Evolutionary conservation across 2,329 filamentous ascomycete species (phyloP).

Genomic region (Thelonectria blattea): DNA sequence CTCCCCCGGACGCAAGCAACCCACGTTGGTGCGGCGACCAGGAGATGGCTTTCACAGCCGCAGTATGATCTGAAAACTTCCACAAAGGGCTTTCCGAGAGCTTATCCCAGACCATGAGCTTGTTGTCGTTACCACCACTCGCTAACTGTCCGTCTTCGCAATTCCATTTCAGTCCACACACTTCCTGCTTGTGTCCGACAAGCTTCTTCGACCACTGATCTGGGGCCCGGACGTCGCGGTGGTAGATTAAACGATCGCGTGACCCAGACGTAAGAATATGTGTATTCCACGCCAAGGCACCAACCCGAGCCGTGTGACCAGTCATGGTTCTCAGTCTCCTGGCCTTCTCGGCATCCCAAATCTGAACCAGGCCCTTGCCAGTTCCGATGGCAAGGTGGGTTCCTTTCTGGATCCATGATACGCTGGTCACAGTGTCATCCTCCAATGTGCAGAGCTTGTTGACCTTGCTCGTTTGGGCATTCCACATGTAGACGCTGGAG

Average conservation of each 20-base stretch:
- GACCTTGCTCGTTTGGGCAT: slow-evolving; percentile 86
- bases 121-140: slow-evolving; percentile 97
- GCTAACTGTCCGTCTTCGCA: slow-evolving; percentile 93
- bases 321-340: slow-evolving; percentile 93
- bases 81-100: slow-evolving; percentile 89
- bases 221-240: slow-evolving; percentile 91
- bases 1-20: slow-evolving; percentile 92
- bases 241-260: slow-evolving; percentile 89
- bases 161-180: slow-evolving; percentile 97
- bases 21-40: slow-evolving; percentile 98
- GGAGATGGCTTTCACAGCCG: slow-evolving; percentile 95
- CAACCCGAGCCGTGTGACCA: slow-evolving; percentile 90
- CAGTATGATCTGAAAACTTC: slow-evolving; percentile 94
- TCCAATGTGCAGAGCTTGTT: slow-evolving; percentile 92
- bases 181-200: slow-evolving; percentile 95
- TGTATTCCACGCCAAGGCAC: slow-evolving; percentile 95
- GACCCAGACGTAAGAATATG: slow-evolving; percentile 97
- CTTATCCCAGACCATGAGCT: slow-evolving; percentile 98
- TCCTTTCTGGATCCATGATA: slow-evolving; percentile 97
- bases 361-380: slow-evolving; percentile 91
- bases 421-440: slow-evolving; percentile 94
- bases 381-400: slow-evolving; percentile 96
- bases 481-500: slow-evolving; percentile 98
- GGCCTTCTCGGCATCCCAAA: slow-evolving; percentile 92
- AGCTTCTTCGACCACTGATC: slow-evolving; percentile 89